Base-by-base conservation (phyloP, 352 stramenopile genomes). In the Thalassiosira livingstoniorum region DNA sequence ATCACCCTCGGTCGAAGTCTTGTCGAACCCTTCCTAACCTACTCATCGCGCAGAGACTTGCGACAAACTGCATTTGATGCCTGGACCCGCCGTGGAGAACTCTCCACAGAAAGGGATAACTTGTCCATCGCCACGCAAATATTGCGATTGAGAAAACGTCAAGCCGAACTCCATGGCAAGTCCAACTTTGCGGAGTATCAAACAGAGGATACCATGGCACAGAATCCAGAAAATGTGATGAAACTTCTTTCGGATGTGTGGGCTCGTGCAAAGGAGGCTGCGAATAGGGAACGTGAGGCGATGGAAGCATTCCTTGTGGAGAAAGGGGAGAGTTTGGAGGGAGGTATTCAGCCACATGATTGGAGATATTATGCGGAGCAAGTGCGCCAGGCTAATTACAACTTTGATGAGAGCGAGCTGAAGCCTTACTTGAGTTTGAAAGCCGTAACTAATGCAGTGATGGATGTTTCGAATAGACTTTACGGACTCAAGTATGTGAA, bases 341-440 rank as follows among this genome's bases (percentile, higher is more conserved):
- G 77, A 45, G 77, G 77, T 25, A 80, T 94, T 35, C 55, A 93
- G 47, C 55, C 89, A 0, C 93, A 83, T 83, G 90, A 94, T 86
- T 93, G 87, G 87, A 42, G 86, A 2, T 90, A 89, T 57, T 89
- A 92, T 73, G 89, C 85, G 2, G 88, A 93, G 53, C 85, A 92
- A 70, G 89, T 94, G 7, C 87, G 88, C n/a, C 64, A 79, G 11
- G 68, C 72, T 21, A 89, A 89, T 35, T 94, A 92, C 62, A 77
- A 92, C 61, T 87, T 94, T 51, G 74, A 69, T 76, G 83, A 93
- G 42, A 65, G 32, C 42, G 25, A 82, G 18, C 42, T 94, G 25
- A 93, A 93, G 61, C 87, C 90, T 15, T 94, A 94, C 54, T 82
- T 94, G 15, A 83, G 72, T 31, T 80, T 94, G 34, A 78, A 92